Evolutionary conservation across 2,329 filamentous ascomycete genomes (phyloP).

Genomic region (Hymenoscyphus fructigenus): DNA sequence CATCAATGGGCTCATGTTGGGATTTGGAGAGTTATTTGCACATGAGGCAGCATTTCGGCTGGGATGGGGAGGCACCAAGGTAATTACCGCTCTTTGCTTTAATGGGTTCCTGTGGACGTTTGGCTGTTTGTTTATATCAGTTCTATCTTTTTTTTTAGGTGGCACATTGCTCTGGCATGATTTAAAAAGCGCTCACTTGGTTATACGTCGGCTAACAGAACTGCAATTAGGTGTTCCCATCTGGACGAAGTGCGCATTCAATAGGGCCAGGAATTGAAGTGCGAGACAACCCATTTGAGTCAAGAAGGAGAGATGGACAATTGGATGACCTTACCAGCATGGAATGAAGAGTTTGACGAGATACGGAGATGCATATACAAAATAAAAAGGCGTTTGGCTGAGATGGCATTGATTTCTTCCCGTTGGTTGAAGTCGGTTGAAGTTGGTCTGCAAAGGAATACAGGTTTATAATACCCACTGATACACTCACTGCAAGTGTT

Average conservation of each 20-base stretch:
- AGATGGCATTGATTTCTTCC: not conserved
- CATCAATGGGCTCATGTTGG: conserved; percentile 96
- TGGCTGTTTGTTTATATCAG: not conserved
- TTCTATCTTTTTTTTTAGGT: not conserved
- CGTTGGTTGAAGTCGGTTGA: not conserved
- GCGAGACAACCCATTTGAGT: conserved; percentile 58
- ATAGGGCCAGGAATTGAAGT: conserved; percentile 83
- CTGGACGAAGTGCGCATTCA: conserved; percentile 44
- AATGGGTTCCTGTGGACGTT: not conserved
- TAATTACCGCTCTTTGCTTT: conserved; percentile 44
- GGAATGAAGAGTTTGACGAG: conserved; percentile 30
- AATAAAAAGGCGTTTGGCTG: conserved; percentile 26
- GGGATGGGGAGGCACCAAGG: conserved; percentile 93
- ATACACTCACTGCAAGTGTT: not conserved
- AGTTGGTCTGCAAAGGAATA: not conserved
- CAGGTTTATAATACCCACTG: not conserved
- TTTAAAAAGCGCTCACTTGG: not conserved
- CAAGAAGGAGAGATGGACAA: conserved; percentile 45
- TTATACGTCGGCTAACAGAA: conserved; percentile 3
- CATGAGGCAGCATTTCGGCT: conserved; percentile 92
- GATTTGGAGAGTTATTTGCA: conserved; percentile 94
- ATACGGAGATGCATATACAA: conserved; percentile 18
- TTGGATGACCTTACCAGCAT: conserved; percentile 64
- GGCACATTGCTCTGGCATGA: not conserved
- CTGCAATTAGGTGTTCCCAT: conserved; percentile 34